Base-by-base conservation (phyloP, 805 yeast species). In the Kazachstania kunashirensis region DNA sequence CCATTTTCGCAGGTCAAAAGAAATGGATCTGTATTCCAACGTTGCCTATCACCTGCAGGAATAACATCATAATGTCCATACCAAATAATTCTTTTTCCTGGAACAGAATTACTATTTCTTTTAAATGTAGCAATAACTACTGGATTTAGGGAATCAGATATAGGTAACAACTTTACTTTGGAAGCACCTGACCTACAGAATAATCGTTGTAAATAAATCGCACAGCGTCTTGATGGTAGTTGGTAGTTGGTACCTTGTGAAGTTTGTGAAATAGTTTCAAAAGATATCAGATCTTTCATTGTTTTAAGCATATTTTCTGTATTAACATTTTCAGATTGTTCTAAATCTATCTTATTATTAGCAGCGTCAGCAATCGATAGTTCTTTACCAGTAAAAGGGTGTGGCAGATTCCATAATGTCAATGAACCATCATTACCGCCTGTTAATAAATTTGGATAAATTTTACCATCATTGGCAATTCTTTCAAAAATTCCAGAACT, bases 51-150 rank as follows among this genome's bases (percentile, higher is more conserved):
- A 24, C 73, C 72, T 0, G 94, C 94, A 40, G 81, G 83, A 28
- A 89, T 85, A 19, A 89, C 96, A 60, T 89, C 98, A 54, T 92
- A 89, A 65, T 89, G 98, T 1, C 95, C 97, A 58, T 89, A 89
- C 81, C 94, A 89, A 33, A 89, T 57, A 4, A 85, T 67, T 38
- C 83, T 65, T 31, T 75, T 59, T 20, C 49, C 49, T 14, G 39
- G 29, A 3, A 24, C 20, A 14, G 20, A 33, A 5, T 37, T 31
- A 8, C 39, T 34, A 29, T 70, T 73, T 4, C 75, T 75, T 39
- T 63, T 62, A 59, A 89, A 89, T 7, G 66, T 62, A 0, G 92
- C 92, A 50, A 73, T 79, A 0, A 89, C 89, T 2, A 88, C 74
- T 0, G 98, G 97, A 50, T 88, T 88, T 11, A 43, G 45, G 4